Evolutionary conservation across 1,284 basidiomycete species (phyloP), one percentile per base, ranked within the genome.

Genomic region (Leucoagaricus sp.): DNA sequence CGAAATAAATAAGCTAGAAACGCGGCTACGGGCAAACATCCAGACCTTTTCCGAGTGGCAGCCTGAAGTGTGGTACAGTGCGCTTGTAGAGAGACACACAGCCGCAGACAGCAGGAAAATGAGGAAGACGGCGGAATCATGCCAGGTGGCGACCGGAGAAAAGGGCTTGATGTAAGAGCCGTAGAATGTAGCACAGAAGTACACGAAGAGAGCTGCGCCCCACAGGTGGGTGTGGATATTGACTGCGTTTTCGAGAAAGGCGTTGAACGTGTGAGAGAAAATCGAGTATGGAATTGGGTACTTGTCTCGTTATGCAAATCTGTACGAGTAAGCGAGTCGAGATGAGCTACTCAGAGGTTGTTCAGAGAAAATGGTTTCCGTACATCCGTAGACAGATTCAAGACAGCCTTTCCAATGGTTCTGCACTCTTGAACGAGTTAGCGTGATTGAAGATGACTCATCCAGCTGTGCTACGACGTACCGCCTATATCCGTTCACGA

Each of bases 201-300:
- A 81, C 17, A 75, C 64, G 67, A 94, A 94, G 51, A 91, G 66
- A 10, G 86, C 66, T 15, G 89, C 87, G 28, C 89, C 93, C 76
- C 85, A 82, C 7, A 95, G 77, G 67, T 96, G 94, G 51, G 83
- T 91, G 71, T 95, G 93, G 52, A 96, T 94, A 72, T 97, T 96
- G 60, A 96, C 92, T 94, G 59, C 33, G 49, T 49, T 19, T 23
- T 44, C 28, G 49, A 56, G 51, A 57, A 42, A 41, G 58, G 61
- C 53, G 52, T 55, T 57, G 57, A 53, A 40, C 47, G 46, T 53
- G 46, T 45, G 40, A 54, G 54, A 47, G 34, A 17, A 19, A 41
- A 49, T 50, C 46, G 41, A 28, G 45, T 40, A 48, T 50, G 50
- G 49, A 53, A 38, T 29, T 26, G 50, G 72, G 58, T 64, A 89